Evolutionary conservation across 2,329 filamentous ascomycete genomes (phyloP), one percentile per base, ranked within the genome.

Genomic region (Fusarium temperatum): DNA sequence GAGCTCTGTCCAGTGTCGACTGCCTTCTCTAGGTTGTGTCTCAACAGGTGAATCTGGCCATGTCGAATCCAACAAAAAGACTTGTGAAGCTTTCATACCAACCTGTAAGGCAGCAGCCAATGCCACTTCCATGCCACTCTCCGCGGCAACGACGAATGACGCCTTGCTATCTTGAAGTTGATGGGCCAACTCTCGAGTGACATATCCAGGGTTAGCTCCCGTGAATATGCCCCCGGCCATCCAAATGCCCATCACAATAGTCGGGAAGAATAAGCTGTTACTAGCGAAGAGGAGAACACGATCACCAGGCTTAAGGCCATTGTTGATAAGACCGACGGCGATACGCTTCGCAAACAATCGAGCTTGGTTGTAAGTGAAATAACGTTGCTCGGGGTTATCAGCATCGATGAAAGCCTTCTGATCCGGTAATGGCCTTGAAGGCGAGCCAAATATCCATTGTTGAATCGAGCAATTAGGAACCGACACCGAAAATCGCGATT

Each of bases 201-300:
- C 90, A 60, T 79, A 94, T 10, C 86, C 87, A 1, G 92, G 92
- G 69, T 94, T 94, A 4, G 92, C 92, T 32, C 93, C 93, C 0
- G 91, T 93, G 83, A 96, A 96, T 61, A 96, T 84, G 4, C 92
- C 93, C 8, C 93, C 93, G 0, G 93, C 92, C 89, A 94, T 94
- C 57, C 94, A 85, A 26, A 93, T 86, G 22, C 93, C 93, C 81
- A 94, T 86, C 61, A 95, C 89, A 3, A 93, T 84, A 1, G 89
- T 85, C 0, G 93, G 92, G 78, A 92, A 94, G 83, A 92, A 94
- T 20, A 96, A 81, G 74, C 88, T 91, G 81, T 95, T 96, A 28
- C 90, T 89, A 0, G 92, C 91, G 82, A 92, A 95, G 26, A 96
- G 83, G 53, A 96, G 83, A 9, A 96, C 89, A 5, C 93, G 89